Base-by-base conservation (phyloP, 1,284 basidiomycete genomes). In the Cutaneotrichosporon sp. region DNA sequence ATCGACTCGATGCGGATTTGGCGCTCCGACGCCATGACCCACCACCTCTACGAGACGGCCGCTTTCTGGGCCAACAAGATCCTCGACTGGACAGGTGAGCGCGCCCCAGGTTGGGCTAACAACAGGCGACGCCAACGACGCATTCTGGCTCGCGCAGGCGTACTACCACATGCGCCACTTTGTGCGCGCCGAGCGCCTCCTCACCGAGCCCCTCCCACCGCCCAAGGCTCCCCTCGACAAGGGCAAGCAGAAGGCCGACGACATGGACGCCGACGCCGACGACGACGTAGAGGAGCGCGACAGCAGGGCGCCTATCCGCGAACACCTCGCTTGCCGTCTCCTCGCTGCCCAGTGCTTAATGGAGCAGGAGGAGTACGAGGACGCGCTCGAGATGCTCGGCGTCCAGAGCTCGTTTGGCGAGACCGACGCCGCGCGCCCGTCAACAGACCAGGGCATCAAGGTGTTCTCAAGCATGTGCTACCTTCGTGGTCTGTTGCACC, bases 61-160 rank as follows among this genome's bases (percentile, higher is more conserved):
- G 89, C 91, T 9, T 98, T 98, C 76, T 99, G 97, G 97, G 97
- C 95, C 3, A 91, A 95, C 81, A 98, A 99, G 79, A 87, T 98
- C 49, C 82, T 97, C 38, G 90, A 87, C 59, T 92, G 94, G 88
- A 97, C 95, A 46, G 89, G 94, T 95, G 74, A 78, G 91, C 36
- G 18, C 8, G 14, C 29, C 22, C 1, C 16, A 3, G n/a, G 6
- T 9, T 2, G 11, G 52, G 18, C 60, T 62, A 10, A 64, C 52
- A 10, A n/a, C 42, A 94, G 93, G 88, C 67, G 91, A 97, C 69
- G 87, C 91, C 33, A 95, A 95, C 77, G 97, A 99, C 79, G 97
- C 94, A 9, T 99, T 98, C 79, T 98, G 95, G 93, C 87, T 99
- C 18, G 95, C 97, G 1, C 95, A 99, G 77, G 92, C 91, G 0